A percentile compares a stretch with the other conserved stretches of the same genome.
Evolutionary conservation across 768 basidiomycete genomes (phyloP).

Genomic region (Tylopilus rubrobrunneus): DNA sequence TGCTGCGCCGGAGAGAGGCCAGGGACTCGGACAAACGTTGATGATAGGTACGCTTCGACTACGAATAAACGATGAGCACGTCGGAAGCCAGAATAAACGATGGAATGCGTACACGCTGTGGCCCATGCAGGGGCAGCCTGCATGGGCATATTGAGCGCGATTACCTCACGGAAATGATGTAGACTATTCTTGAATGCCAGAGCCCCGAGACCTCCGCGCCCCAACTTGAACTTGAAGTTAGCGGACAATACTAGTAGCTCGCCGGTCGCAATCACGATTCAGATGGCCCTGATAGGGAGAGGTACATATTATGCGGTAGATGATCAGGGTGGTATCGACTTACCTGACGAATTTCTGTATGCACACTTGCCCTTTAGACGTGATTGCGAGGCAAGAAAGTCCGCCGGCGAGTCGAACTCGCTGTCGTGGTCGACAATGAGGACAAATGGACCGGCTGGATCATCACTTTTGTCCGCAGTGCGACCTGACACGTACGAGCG

Average conservation of each 20-base stretch:
- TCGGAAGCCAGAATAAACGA: background rate
- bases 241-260: constrained; percentile 55
- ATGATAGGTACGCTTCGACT: constrained; percentile 70
- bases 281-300: constrained; percentile 19
- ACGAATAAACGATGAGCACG: constrained; percentile 7
- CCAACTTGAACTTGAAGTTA: too few species aligned
- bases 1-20: constrained; percentile 20
- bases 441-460: constrained; percentile 20
- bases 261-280: constrained; percentile 47
- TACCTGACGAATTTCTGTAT: constrained; percentile 55
- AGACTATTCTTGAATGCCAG: constrained; percentile 63
- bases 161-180: constrained; percentile 57
- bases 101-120: constrained; percentile 47
- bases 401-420: constrained; percentile 1
- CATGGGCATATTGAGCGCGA: constrained; percentile 61
- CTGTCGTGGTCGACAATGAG: constrained; percentile 15
- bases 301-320: constrained; percentile 6
- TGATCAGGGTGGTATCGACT: constrained; percentile 33
- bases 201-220: constrained; percentile 44
- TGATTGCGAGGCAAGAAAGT: constrained; percentile 21
- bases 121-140: constrained; percentile 57
- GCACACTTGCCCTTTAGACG: constrained; percentile 57
- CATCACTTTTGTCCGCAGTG: constrained; percentile 34
- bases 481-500: constrained; percentile 34
- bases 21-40: constrained; percentile 44